Evolutionary conservation across 345 rosid species (phyloP).

Genomic region (Kernera saxatilis): DNA sequence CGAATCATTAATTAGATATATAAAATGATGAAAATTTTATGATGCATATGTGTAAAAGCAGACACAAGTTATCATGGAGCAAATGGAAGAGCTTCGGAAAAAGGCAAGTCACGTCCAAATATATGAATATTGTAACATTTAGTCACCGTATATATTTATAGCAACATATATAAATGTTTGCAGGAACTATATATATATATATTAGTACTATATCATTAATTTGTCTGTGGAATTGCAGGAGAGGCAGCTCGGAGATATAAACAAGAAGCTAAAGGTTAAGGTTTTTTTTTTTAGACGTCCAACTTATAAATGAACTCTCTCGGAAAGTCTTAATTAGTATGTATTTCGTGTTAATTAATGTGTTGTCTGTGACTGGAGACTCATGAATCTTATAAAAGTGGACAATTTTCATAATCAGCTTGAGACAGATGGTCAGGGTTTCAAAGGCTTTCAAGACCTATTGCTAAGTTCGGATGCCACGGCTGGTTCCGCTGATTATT

Average conservation of each 20-base stretch:
- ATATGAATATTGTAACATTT: neutral
- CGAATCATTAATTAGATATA: neutral
- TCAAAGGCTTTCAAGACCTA: conserved; percentile 44
- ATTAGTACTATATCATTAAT: neutral
- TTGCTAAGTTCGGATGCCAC: conserved; percentile 29
- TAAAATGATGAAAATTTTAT: neutral
- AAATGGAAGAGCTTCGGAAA: conserved; percentile 69
- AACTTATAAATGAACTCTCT: neutral
- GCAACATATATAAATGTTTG: neutral
- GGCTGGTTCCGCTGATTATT: neutral
- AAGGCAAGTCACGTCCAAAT: conserved; percentile 37
- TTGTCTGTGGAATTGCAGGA: conserved; percentile 39
- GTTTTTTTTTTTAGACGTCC: neutral
- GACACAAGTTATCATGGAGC: conserved; percentile 60
- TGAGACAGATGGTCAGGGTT: conserved; percentile 52
- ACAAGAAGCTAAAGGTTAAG: conserved; percentile 50
- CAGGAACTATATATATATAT: neutral
- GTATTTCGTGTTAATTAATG: neutral
- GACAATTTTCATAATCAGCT: conserved; percentile 31
- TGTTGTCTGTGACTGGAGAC: neutral
- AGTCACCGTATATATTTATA: neutral
- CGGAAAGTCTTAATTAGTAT: neutral
- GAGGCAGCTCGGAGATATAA: conserved; percentile 68
- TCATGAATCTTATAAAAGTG: neutral
- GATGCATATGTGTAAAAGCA: conserved; percentile 5